These are phyloP conservation scores for Auricularia sp. DNA, from an alignment of 768 basidiomycete genomes.

Conservation along the genomic window DNA sequence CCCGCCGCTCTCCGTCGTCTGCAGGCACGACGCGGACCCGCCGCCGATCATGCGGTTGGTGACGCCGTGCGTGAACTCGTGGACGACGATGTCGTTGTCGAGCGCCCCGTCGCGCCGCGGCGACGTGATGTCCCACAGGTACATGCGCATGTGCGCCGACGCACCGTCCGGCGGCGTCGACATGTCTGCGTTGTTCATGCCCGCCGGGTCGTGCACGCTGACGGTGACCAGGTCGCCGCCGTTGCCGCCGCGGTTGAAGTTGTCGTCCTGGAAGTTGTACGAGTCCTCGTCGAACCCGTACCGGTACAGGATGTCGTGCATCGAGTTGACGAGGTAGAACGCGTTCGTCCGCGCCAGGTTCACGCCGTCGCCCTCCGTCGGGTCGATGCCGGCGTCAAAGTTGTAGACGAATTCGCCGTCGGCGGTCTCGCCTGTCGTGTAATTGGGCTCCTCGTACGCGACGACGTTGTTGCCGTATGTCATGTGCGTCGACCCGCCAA, in stretches of 20 bases:
- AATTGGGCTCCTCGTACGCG: slow-evolving; percentile 18
- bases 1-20: slow-evolving; percentile 52
- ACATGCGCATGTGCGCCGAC: slow-evolving; percentile 2
- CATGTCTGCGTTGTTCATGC: slow-evolving; percentile 33
- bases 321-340: slow-evolving; percentile 52
- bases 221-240: slow-evolving; percentile 41
- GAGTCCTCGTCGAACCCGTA: slow-evolving; percentile 51
- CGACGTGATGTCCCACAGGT: slow-evolving; percentile 19
- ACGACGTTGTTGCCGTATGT: slow-evolving; percentile 29
- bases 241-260: slow-evolving; percentile 40
- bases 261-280: slow-evolving; percentile 53
- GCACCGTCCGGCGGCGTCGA: slow-evolving; percentile 16
- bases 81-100: slow-evolving; percentile 47
- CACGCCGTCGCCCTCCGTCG: slow-evolving; percentile 34
- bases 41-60: slow-evolving; percentile 43
- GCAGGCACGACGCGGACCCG: slow-evolving; percentile 44
- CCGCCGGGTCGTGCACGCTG: slow-evolving; percentile 39
- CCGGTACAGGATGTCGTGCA: slow-evolving; percentile 41
- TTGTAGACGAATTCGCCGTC: slow-evolving; percentile 30
- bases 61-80: slow-evolving; percentile 37
- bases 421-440: slow-evolving; percentile 27
- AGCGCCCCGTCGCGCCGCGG: slow-evolving; percentile 56
- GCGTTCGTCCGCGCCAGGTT: slow-evolving; percentile 37
- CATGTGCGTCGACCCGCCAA: background rate
- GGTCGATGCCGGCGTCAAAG: slow-evolving; percentile 25